phyloP scores from a whole-genome alignment of 1,284 basidiomycete species.

The Sphaerobolus stellatus region DNA sequence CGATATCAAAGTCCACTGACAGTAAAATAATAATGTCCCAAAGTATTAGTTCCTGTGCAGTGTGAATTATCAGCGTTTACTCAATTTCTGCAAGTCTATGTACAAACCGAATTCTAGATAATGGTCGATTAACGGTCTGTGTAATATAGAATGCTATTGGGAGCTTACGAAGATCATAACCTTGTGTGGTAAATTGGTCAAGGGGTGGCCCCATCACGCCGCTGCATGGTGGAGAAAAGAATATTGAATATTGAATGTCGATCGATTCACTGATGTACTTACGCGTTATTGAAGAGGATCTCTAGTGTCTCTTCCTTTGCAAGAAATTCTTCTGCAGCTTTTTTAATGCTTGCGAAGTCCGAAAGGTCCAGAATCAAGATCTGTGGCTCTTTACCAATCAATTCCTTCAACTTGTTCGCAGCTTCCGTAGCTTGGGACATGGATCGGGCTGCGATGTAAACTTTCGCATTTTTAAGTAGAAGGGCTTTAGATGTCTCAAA shows the following conservation, averaged over 20 bases:
- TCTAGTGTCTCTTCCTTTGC: conserved; percentile 24
- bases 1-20: neutral
- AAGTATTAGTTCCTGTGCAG: neutral
- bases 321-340: conserved; percentile 8
- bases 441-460: conserved; percentile 39
- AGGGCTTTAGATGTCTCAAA: conserved; percentile 22
- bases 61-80: neutral
- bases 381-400: neutral
- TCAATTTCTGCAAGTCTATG: neutral
- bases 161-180: neutral
- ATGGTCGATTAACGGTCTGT: neutral
- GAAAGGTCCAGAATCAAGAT: conserved; percentile 2
- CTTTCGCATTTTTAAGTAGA: conserved; percentile 35
- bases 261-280: no score
- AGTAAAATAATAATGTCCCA: conserved; percentile 1
- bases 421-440: conserved; percentile 32
- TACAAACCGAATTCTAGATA: neutral
- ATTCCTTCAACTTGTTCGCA: conserved; percentile 18
- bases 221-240: neutral
- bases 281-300: conserved; percentile 18
- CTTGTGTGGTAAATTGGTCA: neutral
- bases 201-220: neutral
- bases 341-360: conserved; percentile 4
- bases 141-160: neutral
- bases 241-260: no score